A percentile compares a stretch with the other conserved stretches of the same genome.
Evolutionary conservation across 441 rosid genomes (phyloP).

Genomic region (Croton laevigatus): DNA sequence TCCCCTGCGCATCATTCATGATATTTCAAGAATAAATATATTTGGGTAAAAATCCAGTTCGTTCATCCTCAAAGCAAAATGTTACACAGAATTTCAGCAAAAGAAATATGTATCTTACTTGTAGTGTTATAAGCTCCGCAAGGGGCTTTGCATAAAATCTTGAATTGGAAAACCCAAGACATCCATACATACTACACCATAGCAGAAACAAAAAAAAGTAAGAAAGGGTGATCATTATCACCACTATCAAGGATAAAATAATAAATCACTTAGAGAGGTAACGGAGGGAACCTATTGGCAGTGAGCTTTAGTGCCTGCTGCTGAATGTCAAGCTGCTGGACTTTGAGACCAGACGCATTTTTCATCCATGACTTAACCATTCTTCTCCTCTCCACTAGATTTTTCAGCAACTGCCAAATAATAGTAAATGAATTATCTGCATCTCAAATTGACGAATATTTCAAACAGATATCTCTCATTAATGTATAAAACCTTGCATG

Average conservation of each 20-base stretch:
- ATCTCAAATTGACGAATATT: too few species aligned
- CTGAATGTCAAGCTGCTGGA: slow-evolving; percentile 88
- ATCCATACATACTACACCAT: slow-evolving; percentile 89
- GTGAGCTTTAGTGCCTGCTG: slow-evolving; percentile 98
- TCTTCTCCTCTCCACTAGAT: slow-evolving; percentile 85
- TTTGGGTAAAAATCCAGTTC: slow-evolving; percentile 10
- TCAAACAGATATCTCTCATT: background rate
- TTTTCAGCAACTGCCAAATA: slow-evolving; percentile 72
- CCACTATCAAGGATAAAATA: slow-evolving; percentile 5
- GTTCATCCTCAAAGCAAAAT: slow-evolving; percentile 5
- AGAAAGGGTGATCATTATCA: slow-evolving; percentile 7
- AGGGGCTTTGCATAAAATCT: slow-evolving; percentile 98
- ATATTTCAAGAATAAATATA: slow-evolving; percentile 4
- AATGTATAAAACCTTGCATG: slow-evolving; percentile 1
- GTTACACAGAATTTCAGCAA: slow-evolving; percentile 15
- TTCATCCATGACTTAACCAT: slow-evolving; percentile 80
- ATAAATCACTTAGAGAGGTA: slow-evolving; percentile 7
- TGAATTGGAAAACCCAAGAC: slow-evolving; percentile 96
- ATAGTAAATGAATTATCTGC: slow-evolving; percentile 20
- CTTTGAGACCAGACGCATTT: slow-evolving; percentile 71
- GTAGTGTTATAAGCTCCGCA: slow-evolving; percentile 91
- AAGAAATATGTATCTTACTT: slow-evolving; percentile 41
- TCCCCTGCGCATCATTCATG: slow-evolving; percentile 56
- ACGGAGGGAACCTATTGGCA: slow-evolving; percentile 64
- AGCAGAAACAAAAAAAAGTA: slow-evolving; percentile 14